phyloP scores from a whole-genome alignment of 169 alveolate genomes.

The Cryptosporidium andersoni region DNA sequence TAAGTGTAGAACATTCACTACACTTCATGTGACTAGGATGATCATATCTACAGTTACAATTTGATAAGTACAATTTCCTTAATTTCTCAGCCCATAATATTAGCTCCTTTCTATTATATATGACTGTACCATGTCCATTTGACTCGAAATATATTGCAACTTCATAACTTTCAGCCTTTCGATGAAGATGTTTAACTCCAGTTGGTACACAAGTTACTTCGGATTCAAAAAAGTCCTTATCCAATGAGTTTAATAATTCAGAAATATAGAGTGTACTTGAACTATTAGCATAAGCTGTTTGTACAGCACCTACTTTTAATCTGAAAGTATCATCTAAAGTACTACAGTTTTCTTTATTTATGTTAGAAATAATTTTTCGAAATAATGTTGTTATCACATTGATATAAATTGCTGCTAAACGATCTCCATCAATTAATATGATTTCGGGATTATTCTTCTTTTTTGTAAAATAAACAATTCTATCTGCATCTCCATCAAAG shows the following conservation, averaged over 20 bases:
- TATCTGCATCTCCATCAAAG: slow-evolving; percentile 90
- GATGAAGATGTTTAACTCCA: slow-evolving; percentile 88
- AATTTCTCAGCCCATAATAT: slow-evolving; percentile 75
- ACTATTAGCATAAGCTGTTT: slow-evolving; percentile 91
- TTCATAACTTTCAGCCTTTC: slow-evolving; percentile 82
- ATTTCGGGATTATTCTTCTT: slow-evolving; percentile 3
- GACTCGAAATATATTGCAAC: slow-evolving; percentile 90
- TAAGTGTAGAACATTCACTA: neutral
- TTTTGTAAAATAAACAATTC: slow-evolving; percentile 82
- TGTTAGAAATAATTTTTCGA: neutral
- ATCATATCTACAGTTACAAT: neutral
- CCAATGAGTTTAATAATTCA: slow-evolving; percentile 44
- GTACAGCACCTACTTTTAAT: slow-evolving; percentile 80
- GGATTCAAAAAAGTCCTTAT: slow-evolving; percentile 22
- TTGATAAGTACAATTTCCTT: slow-evolving; percentile 62
- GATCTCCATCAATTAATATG: slow-evolving; percentile 76
- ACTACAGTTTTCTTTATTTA: slow-evolving; percentile 3
- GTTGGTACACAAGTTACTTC: slow-evolving; percentile 77
- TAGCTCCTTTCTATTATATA: slow-evolving; percentile 73
- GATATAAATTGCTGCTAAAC: slow-evolving; percentile 71
- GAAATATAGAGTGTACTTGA: slow-evolving; percentile 76
- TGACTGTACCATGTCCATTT: slow-evolving; percentile 91
- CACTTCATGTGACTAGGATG: neutral
- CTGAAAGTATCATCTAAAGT: slow-evolving; percentile 6
- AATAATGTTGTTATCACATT: slow-evolving; percentile 31